Percentiles rank a stretch among this genome's conserved stretches.
Evolutionary conservation across 2,329 filamentous ascomycete genomes (phyloP).

Genomic region (Diaporthe citrichinensis): DNA sequence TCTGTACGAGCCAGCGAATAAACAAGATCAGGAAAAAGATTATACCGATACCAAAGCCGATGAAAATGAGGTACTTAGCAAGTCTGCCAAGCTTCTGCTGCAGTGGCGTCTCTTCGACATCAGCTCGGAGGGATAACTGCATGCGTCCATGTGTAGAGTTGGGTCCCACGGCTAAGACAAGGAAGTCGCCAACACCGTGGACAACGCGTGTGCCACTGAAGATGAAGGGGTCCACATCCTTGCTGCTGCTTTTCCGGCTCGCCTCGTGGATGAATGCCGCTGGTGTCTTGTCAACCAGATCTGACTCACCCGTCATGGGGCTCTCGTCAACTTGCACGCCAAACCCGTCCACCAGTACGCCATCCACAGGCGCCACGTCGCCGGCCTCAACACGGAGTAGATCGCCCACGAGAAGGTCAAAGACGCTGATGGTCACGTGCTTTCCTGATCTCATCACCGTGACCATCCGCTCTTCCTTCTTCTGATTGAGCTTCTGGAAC

Average conservation of each 20-base stretch:
- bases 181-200: slow-evolving; percentile 81
- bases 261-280: slow-evolving; percentile 74
- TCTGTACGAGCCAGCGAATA: slow-evolving; percentile 45
- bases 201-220: slow-evolving; percentile 84
- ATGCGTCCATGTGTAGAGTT: slow-evolving; percentile 84
- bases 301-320: slow-evolving; percentile 82
- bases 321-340: slow-evolving; percentile 81
- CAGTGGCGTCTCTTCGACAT: slow-evolving; percentile 82
- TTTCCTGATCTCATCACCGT: slow-evolving; percentile 83
- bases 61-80: slow-evolving; percentile 78
- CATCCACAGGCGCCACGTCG: slow-evolving; percentile 79
- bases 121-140: slow-evolving; percentile 82
- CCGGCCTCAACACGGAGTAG: slow-evolving; percentile 81
- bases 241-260: slow-evolving; percentile 60
- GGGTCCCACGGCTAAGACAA: slow-evolving; percentile 81
- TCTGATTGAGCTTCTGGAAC: slow-evolving; percentile 84
- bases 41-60: slow-evolving; percentile 56
- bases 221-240: slow-evolving; percentile 78
- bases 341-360: slow-evolving; percentile 77
- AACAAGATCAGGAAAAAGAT: slow-evolving; percentile 59
- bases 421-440: slow-evolving; percentile 77
- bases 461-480: slow-evolving; percentile 82
- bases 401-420: slow-evolving; percentile 81
- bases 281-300: slow-evolving; percentile 76
- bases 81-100: slow-evolving; percentile 84